A percentile compares a stretch with the other conserved stretches of the same genome.
These are phyloP conservation scores for Colletotrichum spinosum DNA, from an alignment of 2,329 filamentous ascomycete genomes.

Conservation along the genomic window DNA sequence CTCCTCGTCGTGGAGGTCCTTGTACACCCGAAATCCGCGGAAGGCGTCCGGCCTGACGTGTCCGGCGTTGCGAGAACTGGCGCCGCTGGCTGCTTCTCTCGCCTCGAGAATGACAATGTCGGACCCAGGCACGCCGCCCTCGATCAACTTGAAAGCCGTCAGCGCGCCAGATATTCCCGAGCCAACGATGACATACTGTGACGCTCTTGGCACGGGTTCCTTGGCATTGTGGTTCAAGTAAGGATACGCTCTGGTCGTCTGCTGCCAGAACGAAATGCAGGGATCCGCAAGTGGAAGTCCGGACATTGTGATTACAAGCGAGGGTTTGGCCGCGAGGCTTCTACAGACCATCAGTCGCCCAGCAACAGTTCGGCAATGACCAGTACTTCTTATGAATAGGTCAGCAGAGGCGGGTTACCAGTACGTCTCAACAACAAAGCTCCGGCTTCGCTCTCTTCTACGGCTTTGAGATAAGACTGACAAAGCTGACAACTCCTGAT, in stretches of 20 bases:
- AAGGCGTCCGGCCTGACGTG: constrained; percentile 59
- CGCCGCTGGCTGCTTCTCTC: constrained; percentile 56
- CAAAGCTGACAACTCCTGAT: not conserved
- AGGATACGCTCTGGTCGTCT: constrained; percentile 55
- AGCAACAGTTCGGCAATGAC: not conserved
- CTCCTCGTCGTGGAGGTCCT: constrained; percentile 11
- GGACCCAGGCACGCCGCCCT: constrained; percentile 45
- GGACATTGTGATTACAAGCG: constrained; percentile 6
- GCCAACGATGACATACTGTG: constrained; percentile 53
- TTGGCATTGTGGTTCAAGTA: constrained; percentile 53
- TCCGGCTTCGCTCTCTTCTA: not conserved
- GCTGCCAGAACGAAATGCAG: constrained; percentile 49
- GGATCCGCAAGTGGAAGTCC: constrained; percentile 12
- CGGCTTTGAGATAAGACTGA: not conserved
- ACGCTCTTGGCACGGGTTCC: constrained; percentile 43
- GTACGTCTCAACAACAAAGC: not conserved
- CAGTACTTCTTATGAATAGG: not conserved
- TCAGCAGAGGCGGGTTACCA: not conserved
- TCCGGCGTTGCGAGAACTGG: constrained; percentile 57
- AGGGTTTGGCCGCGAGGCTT: not conserved
- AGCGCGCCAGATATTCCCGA: constrained; percentile 55
- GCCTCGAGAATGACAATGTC: constrained; percentile 56
- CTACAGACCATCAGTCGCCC: too few relatives aligned
- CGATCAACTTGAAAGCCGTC: constrained; percentile 52
- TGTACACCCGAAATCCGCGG: constrained; percentile 51